Base-by-base conservation (phyloP, 129 eudicot genomes). In the Helichrysum umbraculigerum region DNA sequence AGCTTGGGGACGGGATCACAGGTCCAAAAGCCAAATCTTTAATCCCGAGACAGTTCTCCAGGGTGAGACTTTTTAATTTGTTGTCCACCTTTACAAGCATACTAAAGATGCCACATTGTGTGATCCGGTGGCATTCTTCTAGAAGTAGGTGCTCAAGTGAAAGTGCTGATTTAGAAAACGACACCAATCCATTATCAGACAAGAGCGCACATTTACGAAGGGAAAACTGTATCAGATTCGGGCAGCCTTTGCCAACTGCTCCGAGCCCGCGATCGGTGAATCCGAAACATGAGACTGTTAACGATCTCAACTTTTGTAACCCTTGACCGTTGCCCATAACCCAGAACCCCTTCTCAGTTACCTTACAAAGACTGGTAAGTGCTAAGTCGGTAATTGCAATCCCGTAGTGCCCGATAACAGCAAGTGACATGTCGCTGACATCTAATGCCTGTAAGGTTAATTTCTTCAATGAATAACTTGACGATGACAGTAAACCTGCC, bases 331-430 rank as follows among this genome's bases (percentile, higher is more conserved):
- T 87, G 7, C 96, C 96, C 99, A 91, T 91, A 29, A 91, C 97
- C 99, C 97, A 91, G 65, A 94, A 91, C 51, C 99, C 99, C 83
- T 85, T 94, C 75, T 94, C 99, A 2, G 84, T 87, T 76, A 83
- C 92, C 58, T 91, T 87, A 20, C 83, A 83, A 47, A 94, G 97
- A 63, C 82, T 77, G n/a, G 66, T 15, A 16, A 94, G 83, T 25
- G 75, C 68, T 37, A 94, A 85, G 72, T 89, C 89, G 1, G 96
- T 89, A 71, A 94, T 20, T 21, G 89, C 87, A 44, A 76, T 77
- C 17, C 98, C 97, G 11, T 91, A 91, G 79, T 86, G 90, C 25
- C 96, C 97, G n/a, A 94, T 81, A 41, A 94, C 93, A 64, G 97
- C 96, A 76, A 94, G 87, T 39, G 93, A 84, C 72, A 87, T 63